phyloP scores from a whole-genome alignment of 805 yeast species.

The Starmerella sirachaensis region DNA sequence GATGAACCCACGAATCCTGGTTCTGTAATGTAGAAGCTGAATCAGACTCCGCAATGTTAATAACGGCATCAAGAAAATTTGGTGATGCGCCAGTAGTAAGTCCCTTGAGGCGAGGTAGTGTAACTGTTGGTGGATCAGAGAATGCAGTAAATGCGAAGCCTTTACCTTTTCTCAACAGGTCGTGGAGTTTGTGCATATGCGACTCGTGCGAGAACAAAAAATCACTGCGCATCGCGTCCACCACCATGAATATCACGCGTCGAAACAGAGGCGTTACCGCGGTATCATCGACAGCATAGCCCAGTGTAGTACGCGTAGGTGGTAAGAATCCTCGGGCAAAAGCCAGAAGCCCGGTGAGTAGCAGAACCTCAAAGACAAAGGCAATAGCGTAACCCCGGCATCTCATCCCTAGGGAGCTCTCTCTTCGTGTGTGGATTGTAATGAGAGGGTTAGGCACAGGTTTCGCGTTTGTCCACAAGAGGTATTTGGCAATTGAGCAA shows the following conservation, averaged over 20 bases:
- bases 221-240: conserved; percentile 88
- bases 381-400: too few species aligned
- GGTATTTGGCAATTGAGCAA: too few species aligned
- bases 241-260: conserved; percentile 66
- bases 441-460: too few species aligned
- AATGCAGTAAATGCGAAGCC: conserved; percentile 86
- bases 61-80: conserved; percentile 81
- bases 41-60: conserved; percentile 87
- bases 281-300: conserved; percentile 27
- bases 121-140: conserved; percentile 93
- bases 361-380: conserved; percentile 24
- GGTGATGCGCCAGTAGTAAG: conserved; percentile 84
- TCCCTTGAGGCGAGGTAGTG: conserved; percentile 74
- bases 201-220: conserved; percentile 61
- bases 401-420: too few species aligned
- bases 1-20: conserved; percentile 82
- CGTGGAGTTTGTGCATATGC: conserved; percentile 54
- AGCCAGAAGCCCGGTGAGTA: conserved; percentile 43
- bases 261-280: conserved; percentile 39
- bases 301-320: conserved; percentile 64
- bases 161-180: conserved; percentile 46
- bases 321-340: conserved; percentile 87
- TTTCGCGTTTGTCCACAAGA: too few species aligned
- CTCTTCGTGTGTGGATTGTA: too few species aligned
- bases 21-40: conserved; percentile 52